Conservation (phyloP, 495 filamentous ascomycete species). For the Penicillium cinerascens region DNA sequence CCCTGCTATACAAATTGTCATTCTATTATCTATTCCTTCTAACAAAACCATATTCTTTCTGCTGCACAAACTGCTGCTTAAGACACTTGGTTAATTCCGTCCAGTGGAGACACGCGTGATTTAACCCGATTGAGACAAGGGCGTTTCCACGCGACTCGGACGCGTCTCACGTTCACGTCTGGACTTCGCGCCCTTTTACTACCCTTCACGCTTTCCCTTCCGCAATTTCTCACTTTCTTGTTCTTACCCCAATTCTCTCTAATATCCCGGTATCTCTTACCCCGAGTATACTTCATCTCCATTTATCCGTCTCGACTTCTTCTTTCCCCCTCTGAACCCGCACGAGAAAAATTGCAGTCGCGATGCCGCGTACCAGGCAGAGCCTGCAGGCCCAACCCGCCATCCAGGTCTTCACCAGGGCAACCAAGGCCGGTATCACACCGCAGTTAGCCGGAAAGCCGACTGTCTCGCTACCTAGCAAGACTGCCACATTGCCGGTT, state of each 20-base stretch:
- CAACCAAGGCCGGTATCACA: constrained; percentile 39
- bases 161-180: constrained; percentile 14
- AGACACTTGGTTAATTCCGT: not conserved
- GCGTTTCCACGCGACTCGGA: constrained; percentile 13
- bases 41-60: not conserved
- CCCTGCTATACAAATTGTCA: not conserved
- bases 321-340: constrained; percentile 8
- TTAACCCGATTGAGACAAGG: constrained; percentile 16
- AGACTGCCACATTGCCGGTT: constrained; percentile 22
- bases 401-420: constrained; percentile 42
- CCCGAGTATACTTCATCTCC: constrained; percentile 16
- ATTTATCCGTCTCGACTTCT: constrained; percentile 25
- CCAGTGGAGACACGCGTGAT: constrained; percentile 15
- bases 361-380: constrained; percentile 38
- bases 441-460: constrained; percentile 11
- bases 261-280: constrained; percentile 25
- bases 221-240: not conserved
- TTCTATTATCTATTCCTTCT: not conserved
- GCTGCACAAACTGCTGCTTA: not conserved
- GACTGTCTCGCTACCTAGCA: constrained; percentile 10
- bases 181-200: not conserved
- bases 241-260: not conserved
- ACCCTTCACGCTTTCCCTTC: constrained; percentile 11
- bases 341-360: constrained; percentile 24
- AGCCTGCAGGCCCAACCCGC: constrained; percentile 30